Evolutionary conservation across 371 early-diverging fungal genomes (phyloP).

Genomic region (Blastocladiella emersonii): DNA sequence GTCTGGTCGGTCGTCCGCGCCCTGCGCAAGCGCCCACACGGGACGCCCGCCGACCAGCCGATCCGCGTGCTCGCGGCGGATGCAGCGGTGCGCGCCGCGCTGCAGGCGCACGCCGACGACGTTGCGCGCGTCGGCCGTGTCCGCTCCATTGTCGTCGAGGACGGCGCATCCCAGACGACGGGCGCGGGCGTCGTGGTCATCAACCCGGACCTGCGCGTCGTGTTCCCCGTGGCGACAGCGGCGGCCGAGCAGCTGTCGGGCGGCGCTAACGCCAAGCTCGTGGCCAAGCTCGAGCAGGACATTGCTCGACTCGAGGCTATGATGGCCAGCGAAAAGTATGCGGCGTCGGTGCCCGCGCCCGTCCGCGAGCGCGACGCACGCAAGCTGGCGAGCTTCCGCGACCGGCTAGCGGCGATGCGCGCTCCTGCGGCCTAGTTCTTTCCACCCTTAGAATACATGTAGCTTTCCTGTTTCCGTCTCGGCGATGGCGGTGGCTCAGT

Average conservation of each 20-base stretch:
- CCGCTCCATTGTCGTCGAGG: neutral
- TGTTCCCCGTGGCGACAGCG: neutral
- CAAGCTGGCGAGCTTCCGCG: neutral
- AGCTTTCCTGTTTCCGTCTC: too few relatives aligned
- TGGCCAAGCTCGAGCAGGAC: neutral
- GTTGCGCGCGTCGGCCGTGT: neutral
- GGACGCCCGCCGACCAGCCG: neutral
- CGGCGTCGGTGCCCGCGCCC: neutral
- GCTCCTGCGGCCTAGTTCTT: too few relatives aligned
- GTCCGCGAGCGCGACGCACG: neutral
- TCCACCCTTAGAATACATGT: too few relatives aligned
- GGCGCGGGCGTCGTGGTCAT: neutral
- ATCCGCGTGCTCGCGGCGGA: neutral
- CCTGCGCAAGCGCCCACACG: neutral
- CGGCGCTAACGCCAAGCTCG: neutral
- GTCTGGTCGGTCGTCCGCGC: neutral
- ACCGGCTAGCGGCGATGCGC: neutral
- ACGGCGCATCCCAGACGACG: neutral
- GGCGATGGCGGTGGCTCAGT: too few relatives aligned
- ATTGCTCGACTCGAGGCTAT: neutral
- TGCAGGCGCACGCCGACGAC: too few relatives aligned
- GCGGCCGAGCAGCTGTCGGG: neutral
- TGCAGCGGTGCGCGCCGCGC: neutral
- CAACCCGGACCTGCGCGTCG: neutral
- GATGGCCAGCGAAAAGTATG: neutral